Evolutionary conservation across 2,329 filamentous ascomycete genomes (phyloP).

Genomic region (Camillea tinctor): DNA sequence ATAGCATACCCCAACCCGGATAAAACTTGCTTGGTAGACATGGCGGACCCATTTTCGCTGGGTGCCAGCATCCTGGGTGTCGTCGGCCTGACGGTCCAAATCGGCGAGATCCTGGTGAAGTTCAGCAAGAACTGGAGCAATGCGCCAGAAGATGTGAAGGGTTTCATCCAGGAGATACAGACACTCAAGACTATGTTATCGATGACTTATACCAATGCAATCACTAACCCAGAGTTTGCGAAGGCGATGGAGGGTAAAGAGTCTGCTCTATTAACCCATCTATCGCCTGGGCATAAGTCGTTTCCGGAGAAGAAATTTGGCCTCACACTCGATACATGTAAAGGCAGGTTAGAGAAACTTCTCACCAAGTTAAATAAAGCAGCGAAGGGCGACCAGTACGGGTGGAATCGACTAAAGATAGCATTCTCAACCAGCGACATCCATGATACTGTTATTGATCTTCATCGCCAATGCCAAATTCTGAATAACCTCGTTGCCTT

Average conservation of each 20-base stretch:
- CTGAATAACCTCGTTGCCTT: not conserved
- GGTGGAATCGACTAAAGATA: not conserved
- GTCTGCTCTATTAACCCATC: not conserved
- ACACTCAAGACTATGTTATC: not conserved
- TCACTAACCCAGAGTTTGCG: not conserved
- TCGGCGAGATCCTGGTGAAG: not conserved
- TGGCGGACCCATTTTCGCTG: not conserved
- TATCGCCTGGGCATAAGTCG: not conserved
- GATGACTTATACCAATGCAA: not conserved
- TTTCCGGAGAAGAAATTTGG: not conserved
- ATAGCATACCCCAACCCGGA: too few species aligned
- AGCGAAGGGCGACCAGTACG: not conserved
- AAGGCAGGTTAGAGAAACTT: not conserved
- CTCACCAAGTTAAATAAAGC: not conserved
- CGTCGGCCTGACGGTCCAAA: not conserved
- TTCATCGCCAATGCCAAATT: not conserved
- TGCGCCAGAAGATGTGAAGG: not conserved
- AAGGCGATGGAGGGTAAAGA: not conserved
- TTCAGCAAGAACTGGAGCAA: slow-evolving; percentile 1
- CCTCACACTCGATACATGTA: not conserved
- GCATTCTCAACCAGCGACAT: not conserved
- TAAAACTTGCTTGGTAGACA: not conserved
- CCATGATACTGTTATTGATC: not conserved
- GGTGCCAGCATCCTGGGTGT: not conserved
- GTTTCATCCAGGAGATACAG: not conserved